A percentile compares a stretch with the other conserved stretches of the same genome.
phyloP scores from a whole-genome alignment of 306 rosid species.

The Canavalia ensiformis region DNA sequence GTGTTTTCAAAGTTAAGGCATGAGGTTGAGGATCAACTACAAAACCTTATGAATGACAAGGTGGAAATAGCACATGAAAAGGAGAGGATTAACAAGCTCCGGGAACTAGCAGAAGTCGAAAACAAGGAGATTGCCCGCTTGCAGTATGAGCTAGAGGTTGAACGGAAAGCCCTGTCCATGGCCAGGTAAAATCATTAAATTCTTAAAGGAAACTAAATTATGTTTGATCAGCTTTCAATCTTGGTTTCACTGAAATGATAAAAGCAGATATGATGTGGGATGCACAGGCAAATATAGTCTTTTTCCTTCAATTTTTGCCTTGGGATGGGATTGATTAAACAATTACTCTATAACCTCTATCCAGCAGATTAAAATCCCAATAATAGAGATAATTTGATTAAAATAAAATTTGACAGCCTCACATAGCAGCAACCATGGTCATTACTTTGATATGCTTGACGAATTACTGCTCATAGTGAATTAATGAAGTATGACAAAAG shows the following conservation, averaged over 20 bases:
- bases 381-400: constrained; percentile 15
- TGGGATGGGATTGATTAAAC: constrained; percentile 15
- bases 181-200: constrained; percentile 77
- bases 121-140: constrained; percentile 82
- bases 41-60: constrained; percentile 77
- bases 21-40: constrained; percentile 90
- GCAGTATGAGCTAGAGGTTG: constrained; percentile 97
- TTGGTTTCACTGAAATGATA: constrained; percentile 20
- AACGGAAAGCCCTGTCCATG: constrained; percentile 95
- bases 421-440: not conserved
- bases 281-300: not conserved
- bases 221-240: constrained; percentile 28
- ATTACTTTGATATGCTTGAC: constrained; percentile 1
- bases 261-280: constrained; percentile 31
- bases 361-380: not conserved
- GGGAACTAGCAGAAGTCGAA: constrained; percentile 86
- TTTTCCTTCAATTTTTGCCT: not conserved
- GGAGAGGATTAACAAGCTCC: constrained; percentile 79
- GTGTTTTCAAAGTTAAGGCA: constrained; percentile 75
- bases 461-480: not conserved
- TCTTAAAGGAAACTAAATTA: constrained; percentile 32
- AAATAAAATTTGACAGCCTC: constrained; percentile 8
- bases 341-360: not conserved
- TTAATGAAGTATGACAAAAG: constrained; percentile 1
- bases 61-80: constrained; percentile 84